Conservation (phyloP, 352 stramenopile genomes). For the Phytophthora meadii region DNA sequence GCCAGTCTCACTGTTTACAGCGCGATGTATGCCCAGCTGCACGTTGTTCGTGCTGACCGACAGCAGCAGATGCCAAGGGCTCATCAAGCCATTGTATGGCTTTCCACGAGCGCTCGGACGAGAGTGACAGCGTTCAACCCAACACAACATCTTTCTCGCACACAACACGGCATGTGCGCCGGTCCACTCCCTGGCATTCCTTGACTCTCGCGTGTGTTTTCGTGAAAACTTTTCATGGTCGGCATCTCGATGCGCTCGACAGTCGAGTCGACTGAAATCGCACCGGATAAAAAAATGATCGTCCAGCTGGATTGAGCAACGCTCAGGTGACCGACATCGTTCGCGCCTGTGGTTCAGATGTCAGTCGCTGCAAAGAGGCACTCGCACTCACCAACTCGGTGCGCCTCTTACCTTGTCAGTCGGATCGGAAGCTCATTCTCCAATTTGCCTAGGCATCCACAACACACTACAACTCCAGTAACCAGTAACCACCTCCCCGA, state of each 20-base stretch:
- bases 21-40: slow-evolving; percentile 10
- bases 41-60: slow-evolving; percentile 5
- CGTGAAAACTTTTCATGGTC: not conserved
- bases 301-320: slow-evolving; percentile 32
- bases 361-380: slow-evolving; percentile 12
- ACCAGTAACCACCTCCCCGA: slow-evolving; percentile 2
- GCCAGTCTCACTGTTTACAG: slow-evolving; percentile 1
- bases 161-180: not conserved
- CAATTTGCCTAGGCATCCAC: slow-evolving; percentile 29
- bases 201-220: slow-evolving; percentile 1
- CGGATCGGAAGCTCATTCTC: slow-evolving; percentile 25
- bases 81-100: not conserved
- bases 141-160: not conserved
- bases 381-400: not conserved
- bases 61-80: slow-evolving; percentile 11
- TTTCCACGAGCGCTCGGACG: not conserved
- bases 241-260: slow-evolving; percentile 1
- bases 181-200: slow-evolving; percentile 7
- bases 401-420: slow-evolving; percentile 9
- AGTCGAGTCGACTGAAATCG: slow-evolving; percentile 1
- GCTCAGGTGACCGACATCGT: slow-evolving; percentile 15
- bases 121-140: not conserved
- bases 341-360: slow-evolving; percentile 13
- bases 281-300: slow-evolving; percentile 25
- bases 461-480: slow-evolving; percentile 1